Base-by-base conservation (phyloP, 2,329 filamentous ascomycete species). In the Phialocephala subalpina region DNA sequence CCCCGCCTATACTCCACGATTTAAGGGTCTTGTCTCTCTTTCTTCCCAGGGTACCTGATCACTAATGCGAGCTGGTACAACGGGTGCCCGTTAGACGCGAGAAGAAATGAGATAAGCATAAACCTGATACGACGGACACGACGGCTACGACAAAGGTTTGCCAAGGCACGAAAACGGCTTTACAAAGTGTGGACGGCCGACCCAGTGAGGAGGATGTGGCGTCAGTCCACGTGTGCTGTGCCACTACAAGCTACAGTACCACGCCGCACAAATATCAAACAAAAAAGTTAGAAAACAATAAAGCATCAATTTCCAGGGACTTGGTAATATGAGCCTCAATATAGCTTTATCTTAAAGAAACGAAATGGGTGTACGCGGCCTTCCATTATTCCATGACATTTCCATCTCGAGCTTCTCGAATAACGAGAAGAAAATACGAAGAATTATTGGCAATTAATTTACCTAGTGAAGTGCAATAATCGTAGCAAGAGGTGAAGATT, bases 1-100 rank as follows among this genome's bases (percentile, higher is more conserved):
- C 55, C 33, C 33, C 33, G 33, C 20, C 55, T 20, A 57, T 57
- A 57, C 55, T 57, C 55, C 55, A 57, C 29, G 55, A 57, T 36
- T 22, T 57, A 57, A 57, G 29, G 20, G 22, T 42, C 38, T 33
- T 33, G 4, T 33, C 38, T 55, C 27, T 20, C 18, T 5, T n/a
- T 20, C 11, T 11, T 55, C 52, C 25, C 11, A 35, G 52, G 49
- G 52, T 22, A n/a, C 18, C 18, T 42, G 38, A 49, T 49, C 29
- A 33, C 29, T 33, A 9, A 33, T 9, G 29, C 29, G 29, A 9
- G 9, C 4, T 33, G 29, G 4, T 33, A n/a, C 45, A n/a, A 49
- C 18, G 18, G n/a, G 11, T 49, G 20, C 45, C n/a, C n/a, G 45
- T 49, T 33, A 5, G 29, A 29, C 49, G 49, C 6, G 49, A 49